These are phyloP conservation scores for Arthrobotrys iridis DNA, from an alignment of 2,329 filamentous ascomycete species.

Conservation along the genomic window DNA sequence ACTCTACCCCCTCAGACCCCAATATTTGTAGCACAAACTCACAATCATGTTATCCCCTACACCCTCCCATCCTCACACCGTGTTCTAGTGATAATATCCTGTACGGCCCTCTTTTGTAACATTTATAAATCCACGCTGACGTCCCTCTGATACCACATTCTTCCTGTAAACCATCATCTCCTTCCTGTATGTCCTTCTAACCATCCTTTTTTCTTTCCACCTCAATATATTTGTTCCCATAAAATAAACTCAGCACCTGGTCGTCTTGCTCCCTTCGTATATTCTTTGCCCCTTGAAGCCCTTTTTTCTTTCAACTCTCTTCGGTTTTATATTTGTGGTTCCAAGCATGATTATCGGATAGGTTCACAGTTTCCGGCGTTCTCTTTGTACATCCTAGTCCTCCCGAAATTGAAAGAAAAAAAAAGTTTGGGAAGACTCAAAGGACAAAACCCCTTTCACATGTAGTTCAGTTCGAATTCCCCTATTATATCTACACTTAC, in stretches of 20 bases:
- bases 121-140: conserved; percentile 46
- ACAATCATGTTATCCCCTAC: conserved; percentile 40
- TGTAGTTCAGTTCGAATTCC: too few species aligned
- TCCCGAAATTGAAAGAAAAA: too few species aligned
- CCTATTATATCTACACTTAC: too few species aligned
- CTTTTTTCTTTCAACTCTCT: background rate
- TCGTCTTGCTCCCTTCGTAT: conserved; percentile 5
- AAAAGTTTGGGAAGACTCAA: conserved; percentile 33
- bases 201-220: conserved; percentile 10
- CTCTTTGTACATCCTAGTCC: conserved; percentile 52
- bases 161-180: conserved; percentile 53
- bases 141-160: conserved; percentile 43
- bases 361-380: conserved; percentile 51
- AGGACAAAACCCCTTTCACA: conserved; percentile 42
- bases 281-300: background rate
- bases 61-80: conserved; percentile 21
- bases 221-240: conserved; percentile 32
- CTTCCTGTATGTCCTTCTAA: conserved; percentile 47
- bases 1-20: conserved; percentile 25
- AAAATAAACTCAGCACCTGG: conserved; percentile 38
- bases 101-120: conserved; percentile 50
- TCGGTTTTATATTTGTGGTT: conserved; percentile 16
- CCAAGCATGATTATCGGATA: conserved; percentile 51
- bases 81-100: conserved; percentile 52
- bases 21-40: conserved; percentile 33